Percentiles rank a stretch among this genome's conserved stretches.
These are phyloP conservation scores for Melaleuca quinquenervia DNA, from an alignment of 345 rosid genomes.

Conservation along the genomic window DNA sequence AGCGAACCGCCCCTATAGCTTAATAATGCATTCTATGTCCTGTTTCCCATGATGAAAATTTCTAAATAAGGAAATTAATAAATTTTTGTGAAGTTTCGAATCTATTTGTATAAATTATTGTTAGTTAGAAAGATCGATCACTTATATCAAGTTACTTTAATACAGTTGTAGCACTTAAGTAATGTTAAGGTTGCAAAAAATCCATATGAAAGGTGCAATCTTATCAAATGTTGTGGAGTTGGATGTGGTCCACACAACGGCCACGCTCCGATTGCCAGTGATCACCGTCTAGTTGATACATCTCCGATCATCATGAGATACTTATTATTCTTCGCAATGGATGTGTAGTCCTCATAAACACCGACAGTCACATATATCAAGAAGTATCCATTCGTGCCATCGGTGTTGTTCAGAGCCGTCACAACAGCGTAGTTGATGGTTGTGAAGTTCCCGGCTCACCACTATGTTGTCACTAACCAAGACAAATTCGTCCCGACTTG, in stretches of 20 bases:
- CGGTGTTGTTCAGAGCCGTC: slow-evolving; percentile 64
- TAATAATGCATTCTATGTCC: not conserved
- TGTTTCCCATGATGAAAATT: not conserved
- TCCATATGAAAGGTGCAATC: not conserved
- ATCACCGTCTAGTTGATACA: slow-evolving; percentile 67
- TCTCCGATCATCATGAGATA: slow-evolving; percentile 86
- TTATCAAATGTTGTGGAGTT: slow-evolving; percentile 83
- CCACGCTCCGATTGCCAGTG: slow-evolving; percentile 75
- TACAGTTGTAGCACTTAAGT: not conserved
- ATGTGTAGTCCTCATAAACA: slow-evolving; percentile 62
- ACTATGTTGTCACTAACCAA: slow-evolving; percentile 46
- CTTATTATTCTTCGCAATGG: slow-evolving; percentile 54
- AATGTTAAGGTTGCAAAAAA: not conserved
- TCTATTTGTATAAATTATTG: not conserved
- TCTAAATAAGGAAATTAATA: not conserved
- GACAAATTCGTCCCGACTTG: slow-evolving; percentile 8
- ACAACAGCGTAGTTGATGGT: slow-evolving; percentile 58
- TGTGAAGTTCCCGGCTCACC: slow-evolving; percentile 66
- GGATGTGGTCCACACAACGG: slow-evolving; percentile 82
- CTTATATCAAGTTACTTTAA: not conserved
- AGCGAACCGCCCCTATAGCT: not conserved
- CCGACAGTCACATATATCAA: slow-evolving; percentile 63
- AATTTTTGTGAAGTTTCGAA: not conserved
- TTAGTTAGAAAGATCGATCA: not conserved
- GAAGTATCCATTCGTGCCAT: slow-evolving; percentile 49